Evolutionary conservation across 2,329 filamentous ascomycete species (phyloP), one percentile per base, ranked within the genome.

Genomic region (Fusarium pseudocircinatum): DNA sequence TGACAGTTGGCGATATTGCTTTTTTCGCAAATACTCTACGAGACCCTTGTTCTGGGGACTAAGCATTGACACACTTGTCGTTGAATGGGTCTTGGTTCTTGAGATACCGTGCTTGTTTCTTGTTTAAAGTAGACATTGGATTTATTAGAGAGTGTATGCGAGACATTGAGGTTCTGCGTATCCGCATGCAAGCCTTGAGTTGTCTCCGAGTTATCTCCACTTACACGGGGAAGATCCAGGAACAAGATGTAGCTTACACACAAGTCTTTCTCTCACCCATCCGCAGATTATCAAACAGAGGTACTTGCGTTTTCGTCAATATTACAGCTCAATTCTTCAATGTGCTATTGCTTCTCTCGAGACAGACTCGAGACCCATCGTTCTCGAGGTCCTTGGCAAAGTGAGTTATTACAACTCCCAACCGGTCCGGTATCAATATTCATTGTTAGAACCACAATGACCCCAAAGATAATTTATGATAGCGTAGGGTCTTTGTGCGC

Each of bases 1-100:
- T 49, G 43, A 60, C 49, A 54, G 60, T 44, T 61, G 59, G 46
- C 63, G 34, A 36, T 46, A 30, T 63, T 36, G 36, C 32, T 62
- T 68, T 54, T 69, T 69, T 28, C n/a, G 26, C 32, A 30, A 37
- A 36, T 28, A 5, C 32, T 36, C 10, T 53, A 60, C 34, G 34
- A 30, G 34, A 73, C 56, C 71, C 71, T 53, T 74, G 71, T 43
- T 44, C n/a, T 24, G 6, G 47, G 46, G 37, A 22, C 26, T 37
- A 56, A 39, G 56, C 59, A 73, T 68, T 73, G 62, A 50, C 70
- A 72, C 70, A 74, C 62, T 46, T n/a, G 58, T 44, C 32, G 32
- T 56, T 67, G 47, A 46, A 68, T 40, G 37, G 47, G 42, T 56
- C 54, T 53, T 68, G 40, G 30, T 20, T 20, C 36, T 43, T 26